These are phyloP conservation scores for Penicillium sp. DNA, from an alignment of 2,329 filamentous ascomycete species.

Conservation along the genomic window DNA sequence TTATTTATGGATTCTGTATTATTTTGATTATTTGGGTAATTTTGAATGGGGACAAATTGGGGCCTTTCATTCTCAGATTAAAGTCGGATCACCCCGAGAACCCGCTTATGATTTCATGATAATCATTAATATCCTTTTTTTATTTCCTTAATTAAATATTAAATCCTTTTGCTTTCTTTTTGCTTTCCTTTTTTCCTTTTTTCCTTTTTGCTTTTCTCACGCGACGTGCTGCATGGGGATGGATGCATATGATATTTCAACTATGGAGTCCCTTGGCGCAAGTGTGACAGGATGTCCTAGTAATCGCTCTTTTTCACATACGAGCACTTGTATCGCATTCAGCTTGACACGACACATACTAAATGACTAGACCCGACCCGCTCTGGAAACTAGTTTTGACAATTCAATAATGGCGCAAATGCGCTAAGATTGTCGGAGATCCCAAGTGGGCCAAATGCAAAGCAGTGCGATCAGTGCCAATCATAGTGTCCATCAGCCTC, in stretches of 20 bases:
- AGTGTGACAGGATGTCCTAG: conserved; percentile 11
- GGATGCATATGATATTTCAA: conserved; percentile 38
- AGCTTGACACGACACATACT: conserved; percentile 5
- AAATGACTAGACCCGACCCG: conserved; percentile 3
- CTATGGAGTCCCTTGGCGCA: neutral
- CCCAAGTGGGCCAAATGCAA: conserved; percentile 8
- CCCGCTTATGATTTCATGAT: neutral
- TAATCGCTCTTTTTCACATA: conserved; percentile 15
- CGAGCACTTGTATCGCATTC: neutral
- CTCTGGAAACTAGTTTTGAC: conserved; percentile 10
- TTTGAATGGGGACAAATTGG: neutral
- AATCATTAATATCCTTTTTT: neutral
- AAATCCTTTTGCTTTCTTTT: neutral
- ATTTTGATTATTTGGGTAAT: neutral
- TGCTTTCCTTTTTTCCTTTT: neutral
- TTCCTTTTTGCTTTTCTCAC: neutral
- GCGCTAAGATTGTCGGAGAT: conserved; percentile 15
- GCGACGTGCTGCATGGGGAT: conserved; percentile 10
- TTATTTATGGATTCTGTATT: neutral
- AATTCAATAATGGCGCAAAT: conserved; percentile 11
- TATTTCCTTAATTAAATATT: neutral
- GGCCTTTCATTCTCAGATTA: neutral
- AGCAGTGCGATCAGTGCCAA: conserved; percentile 1
- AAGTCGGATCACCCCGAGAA: conserved; percentile 1
- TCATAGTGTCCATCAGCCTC: conserved; percentile 4